These are phyloP conservation scores for Silene noctiflora DNA, from an alignment of 179 eudicot species.

Conservation along the genomic window DNA sequence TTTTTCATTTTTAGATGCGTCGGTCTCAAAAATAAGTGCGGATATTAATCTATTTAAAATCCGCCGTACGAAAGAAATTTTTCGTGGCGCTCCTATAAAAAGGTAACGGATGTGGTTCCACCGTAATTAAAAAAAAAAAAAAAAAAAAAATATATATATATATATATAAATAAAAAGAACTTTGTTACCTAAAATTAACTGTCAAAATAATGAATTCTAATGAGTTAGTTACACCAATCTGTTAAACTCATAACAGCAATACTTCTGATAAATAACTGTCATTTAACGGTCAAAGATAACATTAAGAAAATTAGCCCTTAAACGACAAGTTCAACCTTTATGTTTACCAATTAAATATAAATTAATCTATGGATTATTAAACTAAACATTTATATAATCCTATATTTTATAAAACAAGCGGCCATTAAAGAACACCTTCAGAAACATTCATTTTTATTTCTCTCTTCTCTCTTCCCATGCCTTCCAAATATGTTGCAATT, in stretches of 20 bases:
- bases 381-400: not conserved
- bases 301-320: not conserved
- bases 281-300: constrained; percentile 18
- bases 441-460: constrained; percentile 1
- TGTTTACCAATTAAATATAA: not conserved
- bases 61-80: no score
- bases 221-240: no score
- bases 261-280: constrained; percentile 4
- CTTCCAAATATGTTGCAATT: constrained; percentile 7
- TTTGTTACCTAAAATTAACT: no score
- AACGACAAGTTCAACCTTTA: constrained; percentile 13
- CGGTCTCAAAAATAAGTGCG: not conserved
- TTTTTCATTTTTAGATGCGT: not conserved
- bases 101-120: no score
- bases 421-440: constrained; percentile 7
- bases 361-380: not conserved
- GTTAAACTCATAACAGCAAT: no score
- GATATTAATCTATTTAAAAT: not conserved
- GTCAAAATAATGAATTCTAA: no score
- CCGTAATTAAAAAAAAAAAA: no score
- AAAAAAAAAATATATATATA: no score
- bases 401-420: constrained; percentile 13
- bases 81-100: no score
- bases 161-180: no score
- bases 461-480: not conserved